phyloP scores from a whole-genome alignment of 2,329 filamentous ascomycete genomes.

The Clarireedia hainanense region DNA sequence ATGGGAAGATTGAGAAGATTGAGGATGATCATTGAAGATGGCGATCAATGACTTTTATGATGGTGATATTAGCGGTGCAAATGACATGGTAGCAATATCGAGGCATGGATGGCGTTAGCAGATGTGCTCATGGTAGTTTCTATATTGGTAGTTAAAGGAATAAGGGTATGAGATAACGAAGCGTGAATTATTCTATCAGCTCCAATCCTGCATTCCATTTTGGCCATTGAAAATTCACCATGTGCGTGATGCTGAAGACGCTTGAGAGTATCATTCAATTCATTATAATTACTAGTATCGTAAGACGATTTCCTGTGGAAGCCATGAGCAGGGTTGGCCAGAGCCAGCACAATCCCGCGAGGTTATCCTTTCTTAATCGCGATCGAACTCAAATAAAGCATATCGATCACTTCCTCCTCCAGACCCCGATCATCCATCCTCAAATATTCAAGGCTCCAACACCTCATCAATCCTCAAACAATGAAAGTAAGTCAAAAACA shows the following conservation, averaged over 20 bases:
- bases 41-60: constrained; percentile 4
- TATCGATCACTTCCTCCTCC: too few relatives aligned
- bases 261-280: too few relatives aligned
- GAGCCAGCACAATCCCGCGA: too few relatives aligned
- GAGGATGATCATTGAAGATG: constrained; percentile 60
- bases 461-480: background rate
- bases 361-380: too few relatives aligned
- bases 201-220: background rate
- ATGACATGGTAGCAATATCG: constrained; percentile 9
- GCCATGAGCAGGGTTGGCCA: too few relatives aligned
- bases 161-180: background rate
- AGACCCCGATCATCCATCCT: background rate
- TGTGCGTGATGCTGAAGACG: too few relatives aligned
- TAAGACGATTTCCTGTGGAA: background rate
- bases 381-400: too few relatives aligned
- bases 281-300: constrained; percentile 10
- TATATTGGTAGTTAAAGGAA: background rate
- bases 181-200: background rate
- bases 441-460: background rate
- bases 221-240: too few relatives aligned
- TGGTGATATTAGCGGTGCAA: background rate
- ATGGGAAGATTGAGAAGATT: constrained; percentile 93
- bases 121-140: constrained; percentile 3
- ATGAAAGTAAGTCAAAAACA: background rate
- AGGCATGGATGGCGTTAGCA: constrained; percentile 19